Percentiles rank a stretch among this genome's conserved stretches.
Evolutionary conservation across 768 basidiomycete species (phyloP).

Genomic region (Leccinum incarnatum): DNA sequence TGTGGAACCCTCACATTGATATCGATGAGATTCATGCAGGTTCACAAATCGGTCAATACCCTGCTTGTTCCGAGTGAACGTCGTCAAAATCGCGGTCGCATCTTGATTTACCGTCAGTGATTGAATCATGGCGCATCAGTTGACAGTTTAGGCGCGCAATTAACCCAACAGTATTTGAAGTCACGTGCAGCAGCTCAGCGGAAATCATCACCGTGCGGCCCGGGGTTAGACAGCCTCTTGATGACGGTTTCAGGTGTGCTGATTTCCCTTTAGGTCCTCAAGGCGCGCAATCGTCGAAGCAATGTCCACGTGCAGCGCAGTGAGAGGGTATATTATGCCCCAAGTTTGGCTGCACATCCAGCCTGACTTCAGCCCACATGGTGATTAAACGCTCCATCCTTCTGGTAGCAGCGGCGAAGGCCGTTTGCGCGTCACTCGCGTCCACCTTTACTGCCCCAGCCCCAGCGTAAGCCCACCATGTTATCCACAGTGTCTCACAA

Average conservation of each 20-base stretch:
- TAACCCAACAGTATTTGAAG: neutral
- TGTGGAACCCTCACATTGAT: neutral
- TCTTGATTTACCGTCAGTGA: neutral
- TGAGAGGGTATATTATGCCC: slow-evolving; percentile 10
- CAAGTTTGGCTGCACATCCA: neutral
- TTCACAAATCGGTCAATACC: neutral
- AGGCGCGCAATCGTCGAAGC: neutral
- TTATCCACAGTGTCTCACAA: neutral
- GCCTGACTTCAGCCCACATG: slow-evolving; percentile 8
- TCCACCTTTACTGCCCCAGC: slow-evolving; percentile 31
- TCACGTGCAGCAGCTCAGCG: neutral
- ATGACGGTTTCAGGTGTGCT: neutral
- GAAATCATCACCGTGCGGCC: too few species aligned
- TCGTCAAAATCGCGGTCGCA: neutral
- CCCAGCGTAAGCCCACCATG: slow-evolving; percentile 19
- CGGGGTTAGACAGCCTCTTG: neutral
- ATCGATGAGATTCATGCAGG: neutral
- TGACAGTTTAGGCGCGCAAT: neutral
- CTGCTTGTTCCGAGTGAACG: neutral
- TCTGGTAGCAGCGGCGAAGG: slow-evolving; percentile 13
- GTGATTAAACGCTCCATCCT: slow-evolving; percentile 9
- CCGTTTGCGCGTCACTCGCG: slow-evolving; percentile 22
- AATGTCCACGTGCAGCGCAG: slow-evolving; percentile 6
- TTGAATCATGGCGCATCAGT: neutral
- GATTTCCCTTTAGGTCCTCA: neutral